These are phyloP conservation scores for Omphalotus olearius DNA, from an alignment of 1,284 basidiomycete genomes.

Conservation along the genomic window DNA sequence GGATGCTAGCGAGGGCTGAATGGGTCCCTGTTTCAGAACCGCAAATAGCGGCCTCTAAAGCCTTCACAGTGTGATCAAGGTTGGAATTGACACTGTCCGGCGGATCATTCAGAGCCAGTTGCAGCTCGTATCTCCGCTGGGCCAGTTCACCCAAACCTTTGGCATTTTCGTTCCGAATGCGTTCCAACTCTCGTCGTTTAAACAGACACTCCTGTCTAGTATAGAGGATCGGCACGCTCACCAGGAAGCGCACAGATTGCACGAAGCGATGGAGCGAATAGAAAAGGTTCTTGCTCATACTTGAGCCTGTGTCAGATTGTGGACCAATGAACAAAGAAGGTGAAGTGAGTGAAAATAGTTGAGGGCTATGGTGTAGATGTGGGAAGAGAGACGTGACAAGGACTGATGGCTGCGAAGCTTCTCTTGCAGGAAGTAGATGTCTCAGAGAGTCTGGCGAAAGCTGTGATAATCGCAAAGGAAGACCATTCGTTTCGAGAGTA, in stretches of 20 bases:
- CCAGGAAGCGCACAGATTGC: too few species aligned
- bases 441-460: slow-evolving; percentile 50
- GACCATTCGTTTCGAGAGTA: slow-evolving; percentile 39
- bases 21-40: too few species aligned
- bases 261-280: too few species aligned
- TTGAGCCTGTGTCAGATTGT: too few species aligned
- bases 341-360: slow-evolving; percentile 7
- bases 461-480: slow-evolving; percentile 44
- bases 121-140: slow-evolving; percentile 43
- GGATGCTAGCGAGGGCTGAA: too few species aligned
- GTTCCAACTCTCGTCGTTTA: slow-evolving; percentile 54
- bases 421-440: slow-evolving; percentile 41
- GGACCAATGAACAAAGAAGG: slow-evolving; percentile 1
- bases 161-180: slow-evolving; percentile 60
- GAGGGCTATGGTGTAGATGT: slow-evolving; percentile 35
- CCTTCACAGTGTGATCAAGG: too few species aligned
- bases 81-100: too few species aligned
- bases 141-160: slow-evolving; percentile 57
- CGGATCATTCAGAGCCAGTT: slow-evolving; percentile 16
- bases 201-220: slow-evolving; percentile 59
- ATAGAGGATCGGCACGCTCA: slow-evolving; percentile 41
- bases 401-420: slow-evolving; percentile 39
- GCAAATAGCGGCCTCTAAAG: too few species aligned
- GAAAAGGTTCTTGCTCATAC: too few species aligned
- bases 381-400: slow-evolving; percentile 61